A percentile compares a stretch with the other conserved stretches of the same genome.
These are phyloP conservation scores for Vigna radiata DNA, from an alignment of 306 rosid species.

Conservation along the genomic window DNA sequence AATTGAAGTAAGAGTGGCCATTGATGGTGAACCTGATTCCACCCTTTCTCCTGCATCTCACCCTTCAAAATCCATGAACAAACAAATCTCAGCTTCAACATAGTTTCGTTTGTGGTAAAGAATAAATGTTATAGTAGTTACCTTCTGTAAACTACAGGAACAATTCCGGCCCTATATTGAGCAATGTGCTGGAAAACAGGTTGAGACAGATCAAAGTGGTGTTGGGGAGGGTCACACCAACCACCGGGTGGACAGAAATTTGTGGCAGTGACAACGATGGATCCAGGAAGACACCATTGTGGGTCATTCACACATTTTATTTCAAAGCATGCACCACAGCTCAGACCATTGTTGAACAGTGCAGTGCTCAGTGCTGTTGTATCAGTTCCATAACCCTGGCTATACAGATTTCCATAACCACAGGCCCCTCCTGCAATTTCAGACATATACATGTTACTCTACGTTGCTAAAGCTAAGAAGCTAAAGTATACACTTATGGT, in stretches of 20 bases:
- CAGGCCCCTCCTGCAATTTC: constrained; percentile 55
- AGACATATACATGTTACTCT: neutral
- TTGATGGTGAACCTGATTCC: constrained; percentile 60
- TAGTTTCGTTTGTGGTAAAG: neutral
- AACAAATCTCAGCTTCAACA: constrained; percentile 4
- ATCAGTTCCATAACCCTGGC: constrained; percentile 58
- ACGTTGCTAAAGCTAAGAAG: constrained; percentile 18
- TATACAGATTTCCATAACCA: constrained; percentile 59
- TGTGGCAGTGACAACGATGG: constrained; percentile 54
- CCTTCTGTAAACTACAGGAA: constrained; percentile 57
- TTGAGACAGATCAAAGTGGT: constrained; percentile 59
- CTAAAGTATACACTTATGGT: neutral
- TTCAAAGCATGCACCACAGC: constrained; percentile 59
- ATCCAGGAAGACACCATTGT: constrained; percentile 58
- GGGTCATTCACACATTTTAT: constrained; percentile 55
- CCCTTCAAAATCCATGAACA: constrained; percentile 45
- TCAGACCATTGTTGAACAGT: constrained; percentile 55
- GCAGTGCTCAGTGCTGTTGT: constrained; percentile 61
- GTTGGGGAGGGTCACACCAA: constrained; percentile 62
- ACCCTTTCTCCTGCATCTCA: constrained; percentile 54
- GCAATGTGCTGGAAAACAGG: constrained; percentile 59
- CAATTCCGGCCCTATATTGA: constrained; percentile 57
- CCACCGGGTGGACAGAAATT: constrained; percentile 64
- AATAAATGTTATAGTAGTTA: constrained; percentile 19
- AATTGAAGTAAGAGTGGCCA: constrained; percentile 63